Evolutionary conservation across 2,329 filamentous ascomycete species (phyloP), one percentile per base, ranked within the genome.

Genomic region (Ophiostoma ulmi): DNA sequence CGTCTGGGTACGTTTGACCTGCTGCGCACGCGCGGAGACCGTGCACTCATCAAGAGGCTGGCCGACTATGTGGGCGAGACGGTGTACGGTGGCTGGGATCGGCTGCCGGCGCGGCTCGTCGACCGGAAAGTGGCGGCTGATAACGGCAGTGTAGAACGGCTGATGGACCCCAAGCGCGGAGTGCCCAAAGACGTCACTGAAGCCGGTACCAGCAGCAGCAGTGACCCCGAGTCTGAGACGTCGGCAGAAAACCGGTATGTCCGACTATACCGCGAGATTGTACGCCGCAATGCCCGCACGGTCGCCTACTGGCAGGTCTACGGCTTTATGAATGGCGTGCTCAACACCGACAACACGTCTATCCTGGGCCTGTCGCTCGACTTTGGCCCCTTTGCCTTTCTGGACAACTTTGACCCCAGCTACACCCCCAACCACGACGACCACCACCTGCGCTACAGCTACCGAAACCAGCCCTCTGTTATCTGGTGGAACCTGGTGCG

Each of bases 401-500:
- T 99, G 83, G 95, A 99, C 79, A 93, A 94, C 77, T 99, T 98
- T 77, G 94, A 99, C 76, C 94, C 94, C 0, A 83, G 85, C 20
- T 99, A 98, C 79, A 99, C 95, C 0, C 95, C 95, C 0, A 99
- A 99, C 77, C 95, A 99, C 78, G 95, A 99, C 79, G 95, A 99
- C 77, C 86, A 91, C 77, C 86, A 91, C 81, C 83, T 97, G 39
- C 88, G 95, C 66, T 99, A 99, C 79, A 90, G 89, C 74, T 99
- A 98, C 83, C 90, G 90, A 75, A 97, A 97, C 78, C 95, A 99
- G 78, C 94, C 95, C 0, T 94, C 90, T 63, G 91, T 99, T 71
- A 95, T 99, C 77, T 99, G 95, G 95, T 99, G 95, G 95, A 98
- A 98, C 76, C 84, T 98, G 0, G 93, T 97, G 0, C 89, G 95